Percentiles rank a stretch among this genome's conserved stretches.
phyloP scores from a whole-genome alignment of 306 rosid genomes.

The Boehmeria nivea region DNA sequence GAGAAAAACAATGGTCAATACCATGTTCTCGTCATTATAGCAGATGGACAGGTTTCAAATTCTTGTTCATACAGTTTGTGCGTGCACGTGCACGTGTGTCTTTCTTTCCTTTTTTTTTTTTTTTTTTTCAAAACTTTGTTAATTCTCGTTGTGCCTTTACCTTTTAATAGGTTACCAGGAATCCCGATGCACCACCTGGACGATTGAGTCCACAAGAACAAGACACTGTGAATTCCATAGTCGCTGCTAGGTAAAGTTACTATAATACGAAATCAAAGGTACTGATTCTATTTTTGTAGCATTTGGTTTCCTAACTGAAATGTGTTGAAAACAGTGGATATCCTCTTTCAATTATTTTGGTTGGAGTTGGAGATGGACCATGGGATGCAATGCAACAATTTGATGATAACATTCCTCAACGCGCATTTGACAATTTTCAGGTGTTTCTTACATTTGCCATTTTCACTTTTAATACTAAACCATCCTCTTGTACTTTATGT shows the following conservation, averaged over 20 bases:
- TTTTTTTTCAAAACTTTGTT: constrained; percentile 2
- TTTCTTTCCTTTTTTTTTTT: neutral
- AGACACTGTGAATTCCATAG: constrained; percentile 64
- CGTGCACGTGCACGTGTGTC: neutral
- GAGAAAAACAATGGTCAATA: constrained; percentile 75
- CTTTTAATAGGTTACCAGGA: constrained; percentile 56
- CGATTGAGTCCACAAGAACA: constrained; percentile 73
- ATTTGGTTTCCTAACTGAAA: constrained; percentile 9
- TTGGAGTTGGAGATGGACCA: constrained; percentile 98
- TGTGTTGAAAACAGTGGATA: constrained; percentile 43
- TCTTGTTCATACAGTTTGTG: neutral
- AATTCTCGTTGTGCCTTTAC: neutral
- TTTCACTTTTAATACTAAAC: too few relatives aligned
- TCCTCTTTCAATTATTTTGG: constrained; percentile 87
- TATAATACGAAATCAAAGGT: constrained; percentile 11
- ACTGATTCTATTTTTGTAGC: neutral
- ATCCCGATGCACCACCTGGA: constrained; percentile 59
- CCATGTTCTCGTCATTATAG: constrained; percentile 94
- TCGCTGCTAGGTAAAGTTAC: constrained; percentile 78
- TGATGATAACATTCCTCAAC: constrained; percentile 80
- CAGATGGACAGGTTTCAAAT: constrained; percentile 85
- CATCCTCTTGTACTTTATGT: too few relatives aligned
- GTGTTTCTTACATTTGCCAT: constrained; percentile 31
- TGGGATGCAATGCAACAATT: constrained; percentile 88
- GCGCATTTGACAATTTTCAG: constrained; percentile 92